A percentile compares a stretch with the other conserved stretches of the same genome.
Conservation (phyloP, 2,329 filamentous ascomycete species). For the Sarocladium strictum region DNA sequence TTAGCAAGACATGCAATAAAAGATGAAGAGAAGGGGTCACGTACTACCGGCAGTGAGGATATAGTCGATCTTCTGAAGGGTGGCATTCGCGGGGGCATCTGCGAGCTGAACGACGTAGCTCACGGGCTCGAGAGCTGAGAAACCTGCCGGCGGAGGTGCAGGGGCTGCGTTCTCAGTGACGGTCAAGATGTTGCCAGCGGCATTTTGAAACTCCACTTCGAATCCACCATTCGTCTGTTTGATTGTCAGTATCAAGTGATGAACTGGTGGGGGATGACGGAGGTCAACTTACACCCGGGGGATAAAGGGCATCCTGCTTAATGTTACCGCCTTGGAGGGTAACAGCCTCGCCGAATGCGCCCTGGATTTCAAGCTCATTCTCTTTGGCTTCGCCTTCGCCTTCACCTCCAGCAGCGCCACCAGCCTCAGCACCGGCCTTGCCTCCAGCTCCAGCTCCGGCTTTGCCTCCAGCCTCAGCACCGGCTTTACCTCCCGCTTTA, state of each 20-base stretch:
- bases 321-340: slow-evolving; percentile 24
- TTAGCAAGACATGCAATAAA: neutral
- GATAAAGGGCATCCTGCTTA: slow-evolving; percentile 27
- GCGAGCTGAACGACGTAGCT: slow-evolving; percentile 29
- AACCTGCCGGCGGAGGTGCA: slow-evolving; percentile 26
- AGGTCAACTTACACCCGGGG: slow-evolving; percentile 24
- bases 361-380: slow-evolving; percentile 26
- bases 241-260: neutral
- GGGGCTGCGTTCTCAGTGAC: slow-evolving; percentile 32
- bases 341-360: slow-evolving; percentile 22
- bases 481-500: slow-evolving; percentile 4
- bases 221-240: slow-evolving; percentile 24
- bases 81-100: slow-evolving; percentile 24
- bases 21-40: slow-evolving; percentile 11
- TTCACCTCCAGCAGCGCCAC: slow-evolving; percentile 8
- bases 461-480: neutral
- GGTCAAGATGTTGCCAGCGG: slow-evolving; percentile 24
- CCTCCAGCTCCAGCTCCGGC: neutral
- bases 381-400: slow-evolving; percentile 11
- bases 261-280: neutral
- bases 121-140: slow-evolving; percentile 28
- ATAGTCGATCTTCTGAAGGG: slow-evolving; percentile 34
- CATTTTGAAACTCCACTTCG: slow-evolving; percentile 33
- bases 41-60: slow-evolving; percentile 29
- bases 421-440: slow-evolving; percentile 5